Evolutionary conservation across 2,329 filamentous ascomycete species (phyloP), one percentile per base, ranked within the genome.

Genomic region (Nannizziopsis arthrosporioides): DNA sequence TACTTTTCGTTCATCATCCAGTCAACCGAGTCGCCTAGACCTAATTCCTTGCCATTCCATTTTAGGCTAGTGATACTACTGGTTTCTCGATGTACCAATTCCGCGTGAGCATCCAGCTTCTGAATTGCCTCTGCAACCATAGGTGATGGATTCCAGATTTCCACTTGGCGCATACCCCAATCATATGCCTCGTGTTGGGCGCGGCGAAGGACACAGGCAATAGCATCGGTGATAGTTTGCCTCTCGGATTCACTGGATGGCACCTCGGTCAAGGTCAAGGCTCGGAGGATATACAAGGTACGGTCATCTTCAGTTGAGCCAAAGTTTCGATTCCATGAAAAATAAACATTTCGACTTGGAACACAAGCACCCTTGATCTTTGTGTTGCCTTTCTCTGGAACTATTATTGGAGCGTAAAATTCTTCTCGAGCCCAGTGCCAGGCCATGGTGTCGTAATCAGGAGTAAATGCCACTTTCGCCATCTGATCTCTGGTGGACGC

Each of bases 371-470:
- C 89, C 59, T 84, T 82, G 47, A 84, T 69, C 0, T 69, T 59
- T 0, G 54, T 54, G 12, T 54, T 54, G 5, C 47, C 51, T 42
- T 61, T 61, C 14, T 69, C 67, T 2, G 74, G 70, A 54, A 82
- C 76, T 5, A 89, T 70, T 53, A 78, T 74, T 47, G 74, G 72
- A 4, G 76, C 77, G 59, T 90, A 81, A 63, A 84, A 92, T 43
- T 88, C 80, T 65, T 94, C 87, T 42, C 90, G 79, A 50, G 81
- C 78, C 62, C 86, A 78, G 63, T 90, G 82, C 86, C 86, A 93
- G 51, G 74, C 67, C 55, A 88, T 74, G 5, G 80, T 78, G 49
- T 82, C 76, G 51, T 77, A 64, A 57, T 86, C 78, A 0, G 86
- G 85, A 42, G 80, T 56, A 53, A 89, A 68, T 36, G 85, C 84